These are phyloP conservation scores for Jaenimonas drosophilae DNA, from an alignment of 208 protist species.

Conservation along the genomic window DNA sequence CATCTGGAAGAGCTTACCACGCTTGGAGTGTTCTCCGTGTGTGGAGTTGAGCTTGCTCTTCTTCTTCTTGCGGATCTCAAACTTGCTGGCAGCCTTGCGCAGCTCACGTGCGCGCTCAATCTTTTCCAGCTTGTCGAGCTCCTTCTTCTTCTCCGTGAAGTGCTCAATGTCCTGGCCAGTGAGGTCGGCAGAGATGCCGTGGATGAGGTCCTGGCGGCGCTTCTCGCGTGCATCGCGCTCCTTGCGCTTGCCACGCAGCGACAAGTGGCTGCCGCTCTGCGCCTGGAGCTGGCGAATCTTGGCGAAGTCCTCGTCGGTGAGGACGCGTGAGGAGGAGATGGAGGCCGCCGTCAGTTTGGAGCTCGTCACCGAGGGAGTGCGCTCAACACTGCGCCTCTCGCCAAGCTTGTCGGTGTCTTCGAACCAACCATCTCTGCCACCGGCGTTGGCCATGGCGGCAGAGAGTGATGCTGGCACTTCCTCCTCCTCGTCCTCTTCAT, in stretches of 20 bases:
- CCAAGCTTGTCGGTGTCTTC: slow-evolving; percentile 34
- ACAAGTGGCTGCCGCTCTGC: slow-evolving; percentile 61
- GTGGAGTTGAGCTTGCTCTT: slow-evolving; percentile 88
- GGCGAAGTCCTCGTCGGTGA: slow-evolving; percentile 79
- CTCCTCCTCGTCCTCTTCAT: slow-evolving; percentile 18
- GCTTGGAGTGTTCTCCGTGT: slow-evolving; percentile 77
- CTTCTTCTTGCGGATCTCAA: slow-evolving; percentile 83
- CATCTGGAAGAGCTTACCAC: slow-evolving; percentile 88
- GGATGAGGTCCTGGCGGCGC: slow-evolving; percentile 56
- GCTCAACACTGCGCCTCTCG: slow-evolving; percentile 2
- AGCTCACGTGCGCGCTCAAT: slow-evolving; percentile 73
- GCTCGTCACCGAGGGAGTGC: slow-evolving; percentile 17
- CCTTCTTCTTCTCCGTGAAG: slow-evolving; percentile 76
- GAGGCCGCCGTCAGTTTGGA: slow-evolving; percentile 24
- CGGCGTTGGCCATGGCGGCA: slow-evolving; percentile 8
- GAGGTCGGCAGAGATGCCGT: slow-evolving; percentile 71
- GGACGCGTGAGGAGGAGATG: slow-evolving; percentile 42
- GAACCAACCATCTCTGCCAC: slow-evolving; percentile 29
- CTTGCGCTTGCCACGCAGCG: slow-evolving; percentile 66
- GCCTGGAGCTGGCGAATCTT: slow-evolving; percentile 67
- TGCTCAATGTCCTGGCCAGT: slow-evolving; percentile 76
- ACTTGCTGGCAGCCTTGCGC: slow-evolving; percentile 71
- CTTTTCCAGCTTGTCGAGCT: slow-evolving; percentile 73
- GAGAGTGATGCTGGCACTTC: slow-evolving; percentile 12
- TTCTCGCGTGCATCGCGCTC: slow-evolving; percentile 37